Evolutionary conservation across 148 eudicot genomes (phyloP), one percentile per base, ranked within the genome.

Genomic region (Amaranthus palmeri): DNA sequence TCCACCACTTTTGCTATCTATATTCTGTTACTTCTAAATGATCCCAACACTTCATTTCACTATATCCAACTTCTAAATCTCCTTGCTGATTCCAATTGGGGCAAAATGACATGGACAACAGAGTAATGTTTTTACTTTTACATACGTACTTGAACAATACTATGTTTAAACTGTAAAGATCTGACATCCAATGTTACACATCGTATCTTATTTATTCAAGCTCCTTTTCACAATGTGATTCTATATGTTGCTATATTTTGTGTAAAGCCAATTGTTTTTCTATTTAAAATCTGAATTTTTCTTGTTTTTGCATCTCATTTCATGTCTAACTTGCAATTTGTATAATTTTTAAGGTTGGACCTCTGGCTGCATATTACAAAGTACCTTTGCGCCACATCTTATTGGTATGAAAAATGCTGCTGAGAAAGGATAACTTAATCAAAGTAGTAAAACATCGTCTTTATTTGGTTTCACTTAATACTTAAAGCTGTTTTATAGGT

Each of bases 281-380:
- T 8, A 36, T 57, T 4, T n/a, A 13, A 13, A 43, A 4, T 25
- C 12, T 40, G 41, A 25, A 25, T 6, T n/a, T 44, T 43, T 52
- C 25, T 8, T 48, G 15, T 15, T 36, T 48, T 8, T 10, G 6
- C 51, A 45, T 43, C 44, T 36, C 6, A 17, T 11, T 74, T 10
- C 65, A 12, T 25, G 42, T 48, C 66, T 72, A 15, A 71, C 78
- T 65, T 62, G 40, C 52, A 42, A 61, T 53, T 60, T 61, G n/a
- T 69, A 52, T 49, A 25, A 40, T 68, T 14, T 53, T 77, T 65
- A 46, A 93, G 98, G 92, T 93, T 71, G 96, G 96, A 56, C 88
- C 98, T 4, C 87, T 93, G 77, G 96, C 96, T 81, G 98, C 98
- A 72, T 93, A 93, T 79, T 93, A 93, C 78, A 87, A 87, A 86